Conservation (phyloP, 176 grass and related monocot species). For the Eragrostis curvula region DNA sequence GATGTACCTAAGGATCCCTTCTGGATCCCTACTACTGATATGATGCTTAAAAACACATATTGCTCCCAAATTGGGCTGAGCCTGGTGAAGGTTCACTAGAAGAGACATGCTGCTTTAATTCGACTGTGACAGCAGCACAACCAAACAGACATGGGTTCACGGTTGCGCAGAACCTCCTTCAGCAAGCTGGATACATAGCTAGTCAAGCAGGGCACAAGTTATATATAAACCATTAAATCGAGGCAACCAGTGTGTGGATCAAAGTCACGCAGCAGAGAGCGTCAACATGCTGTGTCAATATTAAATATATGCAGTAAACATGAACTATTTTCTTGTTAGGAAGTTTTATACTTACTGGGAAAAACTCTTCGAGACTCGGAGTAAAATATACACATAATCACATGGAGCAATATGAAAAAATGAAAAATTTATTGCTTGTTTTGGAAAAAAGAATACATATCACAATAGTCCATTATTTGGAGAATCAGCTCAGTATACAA, state of each 20-base stretch:
- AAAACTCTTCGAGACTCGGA: neutral
- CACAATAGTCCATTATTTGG: neutral
- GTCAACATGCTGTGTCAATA: no score
- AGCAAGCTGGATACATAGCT: no score
- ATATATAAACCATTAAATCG: neutral
- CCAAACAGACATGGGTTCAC: neutral
- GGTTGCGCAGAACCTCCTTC: no score
- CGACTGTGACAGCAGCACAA: no score
- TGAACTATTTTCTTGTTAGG: neutral
- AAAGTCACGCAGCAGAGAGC: neutral
- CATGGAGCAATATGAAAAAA: neutral
- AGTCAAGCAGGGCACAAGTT: neutral
- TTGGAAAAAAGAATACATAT: neutral
- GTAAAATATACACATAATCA: neutral
- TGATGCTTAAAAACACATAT: no score
- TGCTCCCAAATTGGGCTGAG: neutral
- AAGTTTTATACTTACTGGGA: neutral
- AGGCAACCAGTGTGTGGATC: neutral
- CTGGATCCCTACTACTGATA: neutral
- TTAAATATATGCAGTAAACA: no score
- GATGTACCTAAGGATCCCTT: no score
- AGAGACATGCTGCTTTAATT: neutral
- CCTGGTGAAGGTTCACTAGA: no score
- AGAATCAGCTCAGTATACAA: slow-evolving; percentile 73
- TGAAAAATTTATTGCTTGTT: slow-evolving; percentile 29